Evolutionary conservation across 1,284 basidiomycete genomes (phyloP).

Genomic region (Macrocystidia cucumis): DNA sequence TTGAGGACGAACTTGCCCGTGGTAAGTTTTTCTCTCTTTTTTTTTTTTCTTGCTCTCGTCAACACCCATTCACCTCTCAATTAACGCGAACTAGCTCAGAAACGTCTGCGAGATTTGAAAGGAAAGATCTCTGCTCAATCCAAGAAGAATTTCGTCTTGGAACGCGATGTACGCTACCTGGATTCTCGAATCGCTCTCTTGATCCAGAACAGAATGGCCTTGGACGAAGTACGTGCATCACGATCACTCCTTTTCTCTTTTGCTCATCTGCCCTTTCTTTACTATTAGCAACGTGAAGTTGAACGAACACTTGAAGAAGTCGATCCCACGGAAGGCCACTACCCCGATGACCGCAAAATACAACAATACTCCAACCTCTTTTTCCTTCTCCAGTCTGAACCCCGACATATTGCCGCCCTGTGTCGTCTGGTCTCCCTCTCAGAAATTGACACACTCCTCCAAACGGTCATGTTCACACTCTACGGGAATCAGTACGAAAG

Average conservation of each 20-base stretch:
- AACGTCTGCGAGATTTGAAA: slow-evolving; percentile 92
- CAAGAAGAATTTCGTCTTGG: slow-evolving; percentile 99
- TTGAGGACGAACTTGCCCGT: slow-evolving; percentile 95
- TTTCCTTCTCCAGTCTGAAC: slow-evolving; percentile 97
- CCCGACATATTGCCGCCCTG: slow-evolving; percentile 91
- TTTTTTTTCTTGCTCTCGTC: slow-evolving; percentile 2
- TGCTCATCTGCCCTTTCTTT: slow-evolving; percentile 1
- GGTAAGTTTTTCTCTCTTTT: slow-evolving; percentile 44
- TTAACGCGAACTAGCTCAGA: slow-evolving; percentile 62
- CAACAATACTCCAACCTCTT: slow-evolving; percentile 98
- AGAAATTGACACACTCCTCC: slow-evolving; percentile 97
- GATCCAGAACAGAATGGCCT: slow-evolving; percentile 97
- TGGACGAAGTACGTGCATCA: slow-evolving; percentile 72
- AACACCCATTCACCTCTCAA: too few species aligned
- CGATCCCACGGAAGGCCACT: slow-evolving; percentile 82
- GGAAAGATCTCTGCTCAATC: slow-evolving; percentile 96
- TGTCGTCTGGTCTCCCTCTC: slow-evolving; percentile 95
- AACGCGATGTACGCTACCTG: slow-evolving; percentile 96
- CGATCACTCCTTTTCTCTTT: neutral
- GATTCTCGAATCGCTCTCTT: slow-evolving; percentile 96
- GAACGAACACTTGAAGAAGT: slow-evolving; percentile 93
- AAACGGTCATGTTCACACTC: slow-evolving; percentile 99
- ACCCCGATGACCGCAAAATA: slow-evolving; percentile 88
- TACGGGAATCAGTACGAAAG: slow-evolving; percentile 99
- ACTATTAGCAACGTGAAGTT: slow-evolving; percentile 79